Conservation (phyloP, 2,329 filamentous ascomycete genomes). For the Spiromastix sp. region DNA sequence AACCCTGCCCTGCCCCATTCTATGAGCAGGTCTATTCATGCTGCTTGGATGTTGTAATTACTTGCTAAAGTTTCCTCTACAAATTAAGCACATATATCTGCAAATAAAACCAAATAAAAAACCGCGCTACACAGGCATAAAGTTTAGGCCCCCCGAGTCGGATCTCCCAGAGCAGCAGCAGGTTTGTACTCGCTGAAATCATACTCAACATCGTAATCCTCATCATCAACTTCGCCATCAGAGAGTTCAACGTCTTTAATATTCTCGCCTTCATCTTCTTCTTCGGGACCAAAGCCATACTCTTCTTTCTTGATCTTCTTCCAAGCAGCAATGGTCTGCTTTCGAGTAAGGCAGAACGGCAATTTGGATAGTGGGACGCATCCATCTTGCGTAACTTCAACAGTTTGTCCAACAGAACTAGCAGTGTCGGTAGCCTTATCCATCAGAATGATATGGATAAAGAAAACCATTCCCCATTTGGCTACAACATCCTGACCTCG, state of each 20-base stretch:
- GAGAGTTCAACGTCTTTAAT: constrained; percentile 23
- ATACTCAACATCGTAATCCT: constrained; percentile 26
- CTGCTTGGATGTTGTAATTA: no score
- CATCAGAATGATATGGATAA: constrained; percentile 27
- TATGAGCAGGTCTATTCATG: no score
- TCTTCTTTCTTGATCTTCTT: constrained; percentile 25
- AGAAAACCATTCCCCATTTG: constrained; percentile 23
- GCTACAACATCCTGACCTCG: constrained; percentile 13
- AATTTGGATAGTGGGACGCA: constrained; percentile 23
- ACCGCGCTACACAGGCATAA: no score
- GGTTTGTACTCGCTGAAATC: constrained; percentile 23
- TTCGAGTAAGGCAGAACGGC: constrained; percentile 22
- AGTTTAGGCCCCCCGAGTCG: constrained; percentile 11
- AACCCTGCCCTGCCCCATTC: no score
- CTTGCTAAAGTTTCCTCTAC: no score
- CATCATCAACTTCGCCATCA: constrained; percentile 22
- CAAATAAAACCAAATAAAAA: no score
- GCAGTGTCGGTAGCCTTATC: constrained; percentile 25
- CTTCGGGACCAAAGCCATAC: constrained; percentile 22
- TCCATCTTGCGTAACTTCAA: constrained; percentile 21
- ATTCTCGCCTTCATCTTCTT: constrained; percentile 25
- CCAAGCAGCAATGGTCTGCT: constrained; percentile 25
- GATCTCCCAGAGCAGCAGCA: constrained; percentile 14
- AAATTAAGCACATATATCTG: no score
- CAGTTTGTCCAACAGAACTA: constrained; percentile 23